Evolutionary conservation across 2,329 filamentous ascomycete species (phyloP).

Genomic region (Eutypella sp.): DNA sequence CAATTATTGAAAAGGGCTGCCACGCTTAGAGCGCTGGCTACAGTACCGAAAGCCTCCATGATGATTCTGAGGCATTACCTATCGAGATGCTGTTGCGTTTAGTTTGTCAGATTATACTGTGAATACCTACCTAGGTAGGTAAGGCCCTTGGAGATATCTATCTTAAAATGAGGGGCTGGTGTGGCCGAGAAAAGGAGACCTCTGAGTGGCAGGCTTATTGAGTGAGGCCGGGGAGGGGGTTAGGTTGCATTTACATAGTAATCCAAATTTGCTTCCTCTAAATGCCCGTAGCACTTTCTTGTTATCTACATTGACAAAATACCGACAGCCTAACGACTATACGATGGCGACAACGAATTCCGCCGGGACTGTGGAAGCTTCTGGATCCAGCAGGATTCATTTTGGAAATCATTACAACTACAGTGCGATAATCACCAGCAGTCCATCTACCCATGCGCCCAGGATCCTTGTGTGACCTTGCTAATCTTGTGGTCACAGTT

Average conservation of each 20-base stretch:
- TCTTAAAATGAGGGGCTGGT: constrained; percentile 1
- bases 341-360: background rate
- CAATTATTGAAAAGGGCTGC: constrained; percentile 32
- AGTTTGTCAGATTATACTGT: background rate
- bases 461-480: background rate
- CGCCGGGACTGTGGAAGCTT: background rate
- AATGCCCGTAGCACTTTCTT: background rate
- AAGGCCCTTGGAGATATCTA: too few species aligned
- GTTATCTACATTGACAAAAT: background rate
- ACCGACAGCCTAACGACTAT: background rate
- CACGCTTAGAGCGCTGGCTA: constrained; percentile 28
- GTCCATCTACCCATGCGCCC: background rate
- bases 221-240: background rate
- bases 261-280: background rate
- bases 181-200: constrained; percentile 3
- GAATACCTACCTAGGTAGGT: too few species aligned
- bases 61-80: constrained; percentile 10
- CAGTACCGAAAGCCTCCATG: constrained; percentile 16
- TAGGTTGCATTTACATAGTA: too few species aligned
- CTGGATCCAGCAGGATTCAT: background rate
- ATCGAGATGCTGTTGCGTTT: background rate
- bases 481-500: background rate
- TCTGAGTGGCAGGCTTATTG: constrained; percentile 1
- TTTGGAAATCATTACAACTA: background rate
- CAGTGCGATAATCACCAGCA: background rate